A percentile compares a stretch with the other conserved stretches of the same genome.
Evolutionary conservation across 768 basidiomycete genomes (phyloP).

Genomic region (Tephrocybe sp.): DNA sequence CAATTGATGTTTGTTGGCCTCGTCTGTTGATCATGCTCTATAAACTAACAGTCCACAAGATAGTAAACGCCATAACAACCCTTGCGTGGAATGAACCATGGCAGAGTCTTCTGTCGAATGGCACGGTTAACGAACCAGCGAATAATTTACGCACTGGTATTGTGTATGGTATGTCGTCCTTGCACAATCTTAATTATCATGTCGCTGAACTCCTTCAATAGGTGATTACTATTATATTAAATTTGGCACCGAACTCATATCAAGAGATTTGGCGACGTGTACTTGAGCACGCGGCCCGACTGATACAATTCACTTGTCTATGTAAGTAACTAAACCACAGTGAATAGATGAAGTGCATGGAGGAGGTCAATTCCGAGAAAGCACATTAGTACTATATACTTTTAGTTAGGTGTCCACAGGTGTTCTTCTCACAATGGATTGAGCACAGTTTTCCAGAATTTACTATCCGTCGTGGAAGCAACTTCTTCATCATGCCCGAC

Average conservation of each 20-base stretch:
- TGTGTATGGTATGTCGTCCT: constrained; percentile 32
- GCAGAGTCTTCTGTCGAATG: constrained; percentile 23
- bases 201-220: constrained; percentile 18
- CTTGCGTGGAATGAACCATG: constrained; percentile 21
- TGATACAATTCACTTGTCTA: neutral
- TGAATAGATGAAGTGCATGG: too few relatives aligned
- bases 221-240: constrained; percentile 67
- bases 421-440: too few relatives aligned
- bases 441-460: neutral
- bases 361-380: too few relatives aligned
- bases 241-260: constrained; percentile 51
- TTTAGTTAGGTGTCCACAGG: too few relatives aligned
- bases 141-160: constrained; percentile 21
- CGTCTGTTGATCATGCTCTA: neutral
- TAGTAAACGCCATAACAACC: constrained; percentile 16
- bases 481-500: neutral
- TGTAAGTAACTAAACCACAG: too few relatives aligned
- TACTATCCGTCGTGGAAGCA: neutral
- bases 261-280: constrained; percentile 43
- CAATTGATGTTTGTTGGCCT: constrained; percentile 41
- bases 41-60: neutral
- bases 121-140: constrained; percentile 22
- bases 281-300: neutral
- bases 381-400: too few relatives aligned
- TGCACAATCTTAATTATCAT: neutral